Evolutionary conservation across 148 eudicot genomes (phyloP), one percentile per base, ranked within the genome.

Genomic region (Talinum fruticosum): DNA sequence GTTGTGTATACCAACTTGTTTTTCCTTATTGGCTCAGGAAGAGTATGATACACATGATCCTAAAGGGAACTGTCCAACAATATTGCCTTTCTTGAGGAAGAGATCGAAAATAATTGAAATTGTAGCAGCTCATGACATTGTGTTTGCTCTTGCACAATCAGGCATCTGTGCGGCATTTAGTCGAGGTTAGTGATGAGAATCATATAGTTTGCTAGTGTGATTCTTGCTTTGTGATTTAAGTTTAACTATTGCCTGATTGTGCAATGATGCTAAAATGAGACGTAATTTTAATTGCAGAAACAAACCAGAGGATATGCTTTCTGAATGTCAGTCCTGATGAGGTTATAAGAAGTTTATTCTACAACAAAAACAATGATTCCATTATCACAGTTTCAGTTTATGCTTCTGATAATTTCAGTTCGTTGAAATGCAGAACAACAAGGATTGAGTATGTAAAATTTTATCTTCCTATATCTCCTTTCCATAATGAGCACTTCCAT

Each of bases 31-130:
- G 65, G 24, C 53, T 19, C 93, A 93, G 98, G 97, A 91, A 82
- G 99, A 96, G 83, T 93, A 89, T 85, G 99, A 96, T 76, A 96
- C 97, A 13, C 97, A 96, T 86, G 97, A 96, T 85, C 99, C 97
- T 15, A 96, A 93, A 85, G 99, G 95, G 32, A 89, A 96, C 34
- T 89, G 89, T 71, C 70, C 89, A 66, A 83, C 90, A 80, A 85
- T 89, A 44, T 83, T 96, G 78, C 91, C 97, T 36, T 96, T 96
- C 80, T 80, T 96, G 34, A 87, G 85, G 78, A 96, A 91, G 83
- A 85, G 99, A 81, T 89, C 97, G 44, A 91, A 91, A 82, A 88
- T 96, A 13, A 91, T 93, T 54, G 99, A 96, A 84, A 91, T 96
- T 77, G 99, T 96, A 23, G 97, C 97, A 81, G 99, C 99, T 32